phyloP scores from a whole-genome alignment of 176 grass and related monocot species.

The Microstegium vimineum region DNA sequence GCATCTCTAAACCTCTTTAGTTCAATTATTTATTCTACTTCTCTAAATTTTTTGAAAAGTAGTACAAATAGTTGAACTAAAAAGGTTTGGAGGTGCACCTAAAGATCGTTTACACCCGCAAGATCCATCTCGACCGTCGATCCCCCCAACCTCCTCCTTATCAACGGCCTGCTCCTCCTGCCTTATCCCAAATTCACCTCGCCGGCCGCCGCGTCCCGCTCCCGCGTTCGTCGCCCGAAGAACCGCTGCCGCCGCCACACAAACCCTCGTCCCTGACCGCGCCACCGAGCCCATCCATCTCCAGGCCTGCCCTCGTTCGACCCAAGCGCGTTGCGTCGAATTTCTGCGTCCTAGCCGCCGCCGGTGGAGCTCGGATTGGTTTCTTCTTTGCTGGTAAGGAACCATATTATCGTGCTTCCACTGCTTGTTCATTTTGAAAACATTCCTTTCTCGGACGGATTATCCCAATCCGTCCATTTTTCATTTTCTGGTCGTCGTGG shows the following conservation, averaged over 20 bases:
- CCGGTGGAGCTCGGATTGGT: not conserved
- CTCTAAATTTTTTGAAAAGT: no score
- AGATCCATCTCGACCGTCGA: no score
- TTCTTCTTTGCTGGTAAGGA: slow-evolving; percentile 14
- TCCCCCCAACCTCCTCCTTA: no score
- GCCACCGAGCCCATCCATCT: no score
- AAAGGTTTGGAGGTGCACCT: no score
- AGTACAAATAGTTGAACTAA: no score
- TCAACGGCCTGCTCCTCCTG: not conserved
- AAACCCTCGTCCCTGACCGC: not conserved
- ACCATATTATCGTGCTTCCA: not conserved
- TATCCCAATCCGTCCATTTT: not conserved
- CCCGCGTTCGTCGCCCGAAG: not conserved
- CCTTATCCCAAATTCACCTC: not conserved
- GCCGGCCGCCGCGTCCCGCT: not conserved
- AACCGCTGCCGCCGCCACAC: not conserved
- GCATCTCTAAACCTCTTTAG: no score
- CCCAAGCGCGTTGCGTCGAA: not conserved
- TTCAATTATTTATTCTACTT: no score
- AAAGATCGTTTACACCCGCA: no score
- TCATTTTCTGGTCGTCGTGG: not conserved
- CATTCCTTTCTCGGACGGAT: not conserved
- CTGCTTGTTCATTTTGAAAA: no score
- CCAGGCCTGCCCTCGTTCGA: not conserved
- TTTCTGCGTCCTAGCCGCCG: not conserved